Percentiles rank a stretch among this genome's conserved stretches.
These are phyloP conservation scores for Fraxinus anomala DNA, from an alignment of 257 asterid species.

Conservation along the genomic window DNA sequence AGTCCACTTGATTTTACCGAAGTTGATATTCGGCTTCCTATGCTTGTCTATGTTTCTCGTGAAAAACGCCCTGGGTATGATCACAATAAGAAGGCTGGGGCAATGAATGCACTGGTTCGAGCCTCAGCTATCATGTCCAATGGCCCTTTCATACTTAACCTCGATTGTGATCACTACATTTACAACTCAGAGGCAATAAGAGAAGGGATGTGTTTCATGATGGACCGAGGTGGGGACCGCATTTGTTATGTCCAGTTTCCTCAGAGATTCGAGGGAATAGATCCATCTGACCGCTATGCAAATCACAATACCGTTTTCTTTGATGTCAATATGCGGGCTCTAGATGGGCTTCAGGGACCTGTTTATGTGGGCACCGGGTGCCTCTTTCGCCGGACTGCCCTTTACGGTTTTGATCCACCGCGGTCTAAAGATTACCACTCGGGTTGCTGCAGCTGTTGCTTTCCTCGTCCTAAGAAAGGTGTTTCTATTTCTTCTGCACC, in stretches of 20 bases:
- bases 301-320: slow-evolving; percentile 6
- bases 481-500: slow-evolving; percentile 16
- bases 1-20: background rate
- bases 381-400: slow-evolving; percentile 8
- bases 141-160: slow-evolving; percentile 8
- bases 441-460: slow-evolving; percentile 5
- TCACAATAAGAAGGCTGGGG: slow-evolving; percentile 7
- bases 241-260: slow-evolving; percentile 8
- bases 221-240: slow-evolving; percentile 12
- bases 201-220: slow-evolving; percentile 6
- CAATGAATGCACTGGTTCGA: slow-evolving; percentile 7
- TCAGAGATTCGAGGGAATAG: slow-evolving; percentile 9
- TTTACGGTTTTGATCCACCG: slow-evolving; percentile 5
- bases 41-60: slow-evolving; percentile 6
- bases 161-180: slow-evolving; percentile 4
- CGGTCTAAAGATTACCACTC: slow-evolving; percentile 5
- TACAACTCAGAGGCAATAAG: slow-evolving; percentile 6
- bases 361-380: slow-evolving; percentile 11
- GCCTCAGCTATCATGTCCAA: slow-evolving; percentile 13
- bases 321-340: slow-evolving; percentile 12
- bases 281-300: slow-evolving; percentile 5
- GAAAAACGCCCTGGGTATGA: slow-evolving; percentile 7
- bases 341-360: slow-evolving; percentile 2
- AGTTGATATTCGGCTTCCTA: slow-evolving; percentile 11
- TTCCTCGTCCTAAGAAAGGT: background rate